Base-by-base conservation (phyloP, 495 filamentous ascomycete genomes). In the Terfezia boudieri region DNA sequence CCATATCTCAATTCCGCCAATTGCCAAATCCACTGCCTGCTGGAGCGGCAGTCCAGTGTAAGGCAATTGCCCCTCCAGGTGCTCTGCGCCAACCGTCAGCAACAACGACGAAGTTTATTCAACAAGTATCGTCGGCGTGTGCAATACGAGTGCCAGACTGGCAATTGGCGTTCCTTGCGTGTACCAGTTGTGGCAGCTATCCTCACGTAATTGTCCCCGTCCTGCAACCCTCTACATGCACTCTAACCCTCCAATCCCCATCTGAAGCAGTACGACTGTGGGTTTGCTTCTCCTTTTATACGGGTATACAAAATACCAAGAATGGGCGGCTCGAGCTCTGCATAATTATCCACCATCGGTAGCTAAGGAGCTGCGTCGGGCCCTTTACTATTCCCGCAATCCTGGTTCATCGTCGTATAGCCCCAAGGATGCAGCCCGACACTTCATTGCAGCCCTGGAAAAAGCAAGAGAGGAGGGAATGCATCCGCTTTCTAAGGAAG, bases 401-500 rank as follows among this genome's bases (percentile, higher is more conserved):
- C 79, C 9, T 76, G 90, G 46, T 77, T 82, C n/a, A 68, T 32
- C 26, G 4, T 32, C 26, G 26, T 32, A 32, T 32, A 32, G 26
- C 26, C 76, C 50, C 71, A 77, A 51, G 87, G 90, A 2, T 67
- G 92, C 41, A 80, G 82, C 53, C 41, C 41, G 41, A 20, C 82
- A 86, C 67, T 96, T 93, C 66, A 76, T 76, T 56, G 71, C 79
- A 50, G 90, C 89, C 2, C 66, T 96, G 46, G 69, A 73, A 56
- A 71, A 78, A 14, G 84, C 83, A 37, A 66, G 75, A 17, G 78
- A 88, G 61, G 59, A 81, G 46, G 76, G 77, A 0, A 78, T 99
- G 70, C 84, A 95, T 65, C 83, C 83, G 3, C 90, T 85, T 60
- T 84, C 81, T 3, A 83, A 94, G 56, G 90, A 94, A 61, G 76